A percentile compares a stretch with the other conserved stretches of the same genome.
phyloP scores from a whole-genome alignment of 2,329 filamentous ascomycete species.

The Curvularia spicifera region DNA sequence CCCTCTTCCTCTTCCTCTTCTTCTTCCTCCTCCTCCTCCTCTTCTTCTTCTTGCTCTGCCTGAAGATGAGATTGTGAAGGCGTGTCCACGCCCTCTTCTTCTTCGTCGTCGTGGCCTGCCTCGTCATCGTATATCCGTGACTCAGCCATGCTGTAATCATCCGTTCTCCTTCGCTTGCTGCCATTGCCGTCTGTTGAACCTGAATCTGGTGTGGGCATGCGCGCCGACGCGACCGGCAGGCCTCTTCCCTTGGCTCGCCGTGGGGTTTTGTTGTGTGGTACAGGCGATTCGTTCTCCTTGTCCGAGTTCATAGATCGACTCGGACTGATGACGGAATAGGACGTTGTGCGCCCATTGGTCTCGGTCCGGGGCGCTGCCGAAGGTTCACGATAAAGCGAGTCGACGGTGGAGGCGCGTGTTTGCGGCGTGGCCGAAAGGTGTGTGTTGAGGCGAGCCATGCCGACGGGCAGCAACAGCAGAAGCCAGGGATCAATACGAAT shows the following conservation, averaged over 20 bases:
- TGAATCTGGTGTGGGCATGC: constrained; percentile 51
- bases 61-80: not conserved
- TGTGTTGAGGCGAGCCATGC: constrained; percentile 50
- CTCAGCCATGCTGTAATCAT: constrained; percentile 36
- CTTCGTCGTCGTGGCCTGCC: constrained; percentile 25
- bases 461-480: not conserved
- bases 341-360: constrained; percentile 29
- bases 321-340: constrained; percentile 45
- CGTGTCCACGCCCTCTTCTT: constrained; percentile 8
- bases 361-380: constrained; percentile 33
- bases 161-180: constrained; percentile 55
- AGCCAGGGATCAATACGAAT: not conserved
- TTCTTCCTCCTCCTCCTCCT: constrained; percentile 16
- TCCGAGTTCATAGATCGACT: constrained; percentile 48
- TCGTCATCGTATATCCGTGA: constrained; percentile 19
- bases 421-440: constrained; percentile 39
- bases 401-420: constrained; percentile 39
- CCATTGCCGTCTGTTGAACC: constrained; percentile 39
- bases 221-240: constrained; percentile 41
- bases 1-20: constrained; percentile 22
- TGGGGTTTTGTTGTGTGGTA: constrained; percentile 39
- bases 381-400: constrained; percentile 49
- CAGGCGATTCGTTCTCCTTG: constrained; percentile 53
- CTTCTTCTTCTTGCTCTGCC: constrained; percentile 20
- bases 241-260: constrained; percentile 53